Evolutionary conservation across 805 yeast species (phyloP), one percentile per base, ranked within the genome.

Genomic region (Sungouiozyma intestinalis): DNA sequence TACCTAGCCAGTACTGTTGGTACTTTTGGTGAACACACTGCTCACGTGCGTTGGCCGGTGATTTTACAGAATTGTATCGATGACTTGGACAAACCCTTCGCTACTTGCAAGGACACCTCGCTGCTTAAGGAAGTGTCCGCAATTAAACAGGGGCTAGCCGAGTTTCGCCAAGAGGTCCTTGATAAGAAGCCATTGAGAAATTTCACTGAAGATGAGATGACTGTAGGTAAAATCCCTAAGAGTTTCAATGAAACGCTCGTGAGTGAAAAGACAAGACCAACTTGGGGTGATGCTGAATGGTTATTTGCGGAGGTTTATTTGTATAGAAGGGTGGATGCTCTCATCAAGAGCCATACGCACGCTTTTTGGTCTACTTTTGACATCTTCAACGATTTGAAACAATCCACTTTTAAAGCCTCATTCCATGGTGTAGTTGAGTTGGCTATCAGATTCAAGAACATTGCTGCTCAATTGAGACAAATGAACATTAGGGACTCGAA

Each of bases 261-360:
- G 17, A 20, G 31, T 33, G 13, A 36, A 7, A 17, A n/a, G 2
- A 7, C 33, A 2, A 18, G 20, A 18, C 27, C 38, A 2, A 75
- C 83, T 14, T 92, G 97, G 97, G 65, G 68, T 37, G 70, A 80
- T 7, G 94, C 90, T 1, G 95, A 95, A 16, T 92, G 99, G 99
- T 66, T 92, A 41, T 81, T 72, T 55, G 67, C 82, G 35, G 99
- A 94, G 62, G 81, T 95, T 60, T 80, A 81, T 56, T 58, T 92
- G 45, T 92, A 92, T 64, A 77, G 95, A 45, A 60, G 69, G 46
- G 63, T 84, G 42, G 74, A 81, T 54, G 51, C 55, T 1, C 56
- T 60, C 32, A 68, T 80, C 53, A 24, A 24, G 29, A 24, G 29
- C 29, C 61, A 64, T 36, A 52, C 54, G 2, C 64, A 61, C 35